Evolutionary conservation across 2,329 filamentous ascomycete genomes (phyloP).

Genomic region (Beauveria sp.): DNA sequence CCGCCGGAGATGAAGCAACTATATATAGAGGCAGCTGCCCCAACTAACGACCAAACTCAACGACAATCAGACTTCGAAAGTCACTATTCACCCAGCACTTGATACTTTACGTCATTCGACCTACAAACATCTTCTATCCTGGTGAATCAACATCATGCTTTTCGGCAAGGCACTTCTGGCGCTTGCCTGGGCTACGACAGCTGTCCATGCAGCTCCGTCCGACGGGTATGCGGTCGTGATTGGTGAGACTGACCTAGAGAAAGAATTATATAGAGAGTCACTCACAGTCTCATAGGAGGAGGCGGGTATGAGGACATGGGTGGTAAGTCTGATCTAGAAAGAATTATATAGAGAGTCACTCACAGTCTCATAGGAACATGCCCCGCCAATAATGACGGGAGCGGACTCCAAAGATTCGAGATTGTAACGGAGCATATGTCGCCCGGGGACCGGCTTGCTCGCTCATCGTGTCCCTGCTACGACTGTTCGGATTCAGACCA

Average conservation of each 20-base stretch:
- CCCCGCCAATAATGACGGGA: too few relatives aligned
- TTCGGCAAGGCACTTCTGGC: background rate
- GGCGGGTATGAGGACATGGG: background rate
- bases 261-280: background rate
- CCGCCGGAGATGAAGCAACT: too few relatives aligned
- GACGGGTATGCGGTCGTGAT: background rate
- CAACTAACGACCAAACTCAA: too few relatives aligned
- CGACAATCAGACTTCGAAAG: too few relatives aligned
- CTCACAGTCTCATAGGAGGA: background rate
- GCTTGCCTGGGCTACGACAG: background rate
- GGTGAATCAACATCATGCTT: background rate
- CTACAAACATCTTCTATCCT: background rate
- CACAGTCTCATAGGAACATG: too few relatives aligned
- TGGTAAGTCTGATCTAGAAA: background rate
- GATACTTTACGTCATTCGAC: too few relatives aligned
- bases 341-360: too few relatives aligned
- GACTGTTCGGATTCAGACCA: background rate
- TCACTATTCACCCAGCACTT: too few relatives aligned
- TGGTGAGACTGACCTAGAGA: background rate
- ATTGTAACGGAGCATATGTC: background rate
- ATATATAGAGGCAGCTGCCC: too few relatives aligned
- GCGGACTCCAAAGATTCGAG: background rate
- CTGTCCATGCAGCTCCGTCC: background rate
- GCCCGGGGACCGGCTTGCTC: background rate
- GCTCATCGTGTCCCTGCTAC: background rate